Evolutionary conservation across 257 asterid genomes (phyloP), one percentile per base, ranked within the genome.

Genomic region (Solanum sejunctum): DNA sequence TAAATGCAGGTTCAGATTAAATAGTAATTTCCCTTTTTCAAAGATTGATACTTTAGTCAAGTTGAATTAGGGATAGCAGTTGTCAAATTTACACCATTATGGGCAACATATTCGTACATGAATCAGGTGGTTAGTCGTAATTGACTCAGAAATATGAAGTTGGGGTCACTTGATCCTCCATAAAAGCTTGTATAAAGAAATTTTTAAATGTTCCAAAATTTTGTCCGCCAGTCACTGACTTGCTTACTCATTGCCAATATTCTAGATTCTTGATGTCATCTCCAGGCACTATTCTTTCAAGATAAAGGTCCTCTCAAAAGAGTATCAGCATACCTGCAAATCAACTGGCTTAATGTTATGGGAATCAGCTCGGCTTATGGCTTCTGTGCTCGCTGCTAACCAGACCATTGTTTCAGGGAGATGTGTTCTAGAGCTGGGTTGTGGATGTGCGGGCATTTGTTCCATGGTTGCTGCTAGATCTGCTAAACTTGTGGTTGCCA

Each of bases 271-370:
- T 18, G 96, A 95, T 58, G 87, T 94, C 81, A 75, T 75, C 10
- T 60, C 93, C 85, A 83, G 78, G 80, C 92, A 89, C 85, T 88
- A 86, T 85, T 9, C 28, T 45, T 95, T 97, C 96, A 94, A 93
- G 95, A 92, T 95, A 82, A 94, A 90, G 84, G 82, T 95, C 61
- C 91, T 95, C 32, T 90, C 98, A 0, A 95, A 86, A 87, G 98
- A 97, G 93, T 85, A 91, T 87, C 98, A 97, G 81, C 99, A 97
- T 85, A 97, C 98, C 21, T 97, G 99, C 90, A 83, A 91, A 81
- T 95, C 99, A 75, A 97, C 99, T 12, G 98, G 99, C 82, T 87
- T 95, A 86, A 97, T 97, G 97, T 91, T 97, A 55, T 97, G 99
- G 99, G 99, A 95, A 89, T 94, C 98, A 64, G 97, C 99, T 43